phyloP scores from a whole-genome alignment of 768 basidiomycete genomes.

The Xerocomellus amylosporus region DNA sequence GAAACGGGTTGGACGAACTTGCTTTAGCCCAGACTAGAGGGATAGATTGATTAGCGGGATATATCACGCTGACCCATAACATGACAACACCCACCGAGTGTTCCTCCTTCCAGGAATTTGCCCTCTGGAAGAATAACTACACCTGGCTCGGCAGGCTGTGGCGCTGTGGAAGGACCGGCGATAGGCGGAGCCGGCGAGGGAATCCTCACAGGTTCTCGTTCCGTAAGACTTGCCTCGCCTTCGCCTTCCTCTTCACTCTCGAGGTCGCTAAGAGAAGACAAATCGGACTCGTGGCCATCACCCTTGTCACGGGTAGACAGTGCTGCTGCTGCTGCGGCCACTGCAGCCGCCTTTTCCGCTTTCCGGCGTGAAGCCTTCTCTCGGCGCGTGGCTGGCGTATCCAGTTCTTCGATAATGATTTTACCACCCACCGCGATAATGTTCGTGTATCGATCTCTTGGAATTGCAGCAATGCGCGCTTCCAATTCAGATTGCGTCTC shows the following conservation, averaged over 20 bases:
- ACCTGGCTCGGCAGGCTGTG: slow-evolving; percentile 28
- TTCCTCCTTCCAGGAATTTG: slow-evolving; percentile 49
- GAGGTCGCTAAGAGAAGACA: slow-evolving; percentile 47
- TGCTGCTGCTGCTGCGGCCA: slow-evolving; percentile 20
- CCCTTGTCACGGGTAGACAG: slow-evolving; percentile 1
- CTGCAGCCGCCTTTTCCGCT: slow-evolving; percentile 31
- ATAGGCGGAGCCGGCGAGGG: slow-evolving; percentile 2
- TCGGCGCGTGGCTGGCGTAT: slow-evolving; percentile 65
- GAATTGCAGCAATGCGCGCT: slow-evolving; percentile 28
- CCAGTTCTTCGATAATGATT: slow-evolving; percentile 67
- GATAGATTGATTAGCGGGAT: background rate
- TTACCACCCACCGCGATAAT: slow-evolving; percentile 41
- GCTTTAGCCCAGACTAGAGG: slow-evolving; percentile 80
- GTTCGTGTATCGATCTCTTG: slow-evolving; percentile 31
- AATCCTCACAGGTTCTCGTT: background rate
- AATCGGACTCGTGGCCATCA: slow-evolving; percentile 37
- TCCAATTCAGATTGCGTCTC: slow-evolving; percentile 18
- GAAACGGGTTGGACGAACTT: slow-evolving; percentile 37
- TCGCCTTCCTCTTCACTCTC: slow-evolving; percentile 32
- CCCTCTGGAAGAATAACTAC: slow-evolving; percentile 35
- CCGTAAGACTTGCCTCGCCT: slow-evolving; percentile 5
- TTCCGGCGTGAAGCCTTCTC: slow-evolving; percentile 52
- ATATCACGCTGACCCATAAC: background rate
- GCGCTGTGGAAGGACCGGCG: slow-evolving; percentile 6
- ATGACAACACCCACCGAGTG: slow-evolving; percentile 51